Conservation (phyloP, 2,329 filamentous ascomycete genomes). For the Pestalotiopsis sp. region DNA sequence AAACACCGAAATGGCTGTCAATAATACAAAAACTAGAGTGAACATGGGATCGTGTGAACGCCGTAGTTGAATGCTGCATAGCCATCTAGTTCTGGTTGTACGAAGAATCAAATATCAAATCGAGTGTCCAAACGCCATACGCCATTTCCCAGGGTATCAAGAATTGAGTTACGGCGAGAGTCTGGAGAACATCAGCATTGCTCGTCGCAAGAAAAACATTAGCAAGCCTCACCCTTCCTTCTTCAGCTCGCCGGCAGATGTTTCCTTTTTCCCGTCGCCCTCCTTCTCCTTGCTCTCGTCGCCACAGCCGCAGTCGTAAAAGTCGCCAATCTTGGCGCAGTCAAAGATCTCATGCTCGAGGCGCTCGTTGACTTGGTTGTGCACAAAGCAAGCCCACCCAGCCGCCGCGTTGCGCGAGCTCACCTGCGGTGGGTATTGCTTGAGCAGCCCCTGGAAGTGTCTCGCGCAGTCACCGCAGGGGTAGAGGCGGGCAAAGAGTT, state of each 20-base stretch:
- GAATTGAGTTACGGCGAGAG: neutral
- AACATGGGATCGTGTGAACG: too few species aligned
- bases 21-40: too few species aligned
- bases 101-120: neutral
- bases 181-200: conserved; percentile 17
- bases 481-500: conserved; percentile 70
- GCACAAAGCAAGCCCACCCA: conserved; percentile 69
- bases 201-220: conserved; percentile 20
- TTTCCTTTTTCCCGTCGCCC: conserved; percentile 29
- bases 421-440: conserved; percentile 67
- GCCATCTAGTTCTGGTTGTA: neutral
- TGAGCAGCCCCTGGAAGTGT: conserved; percentile 66
- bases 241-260: conserved; percentile 24
- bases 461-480: conserved; percentile 71
- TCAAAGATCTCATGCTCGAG: conserved; percentile 66
- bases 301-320: conserved; percentile 73
- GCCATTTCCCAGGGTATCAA: conserved; percentile 13
- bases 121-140: conserved; percentile 12
- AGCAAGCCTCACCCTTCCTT: conserved; percentile 25
- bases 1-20: too few species aligned
- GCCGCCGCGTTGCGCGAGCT: conserved; percentile 65
- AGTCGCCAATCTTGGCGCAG: conserved; percentile 69
- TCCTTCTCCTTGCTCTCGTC: conserved; percentile 57
- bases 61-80: too few species aligned
- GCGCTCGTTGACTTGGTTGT: conserved; percentile 69